Evolutionary conservation across 768 basidiomycete genomes (phyloP), one percentile per base, ranked within the genome.

Genomic region (Hypsizygus marmoreus): DNA sequence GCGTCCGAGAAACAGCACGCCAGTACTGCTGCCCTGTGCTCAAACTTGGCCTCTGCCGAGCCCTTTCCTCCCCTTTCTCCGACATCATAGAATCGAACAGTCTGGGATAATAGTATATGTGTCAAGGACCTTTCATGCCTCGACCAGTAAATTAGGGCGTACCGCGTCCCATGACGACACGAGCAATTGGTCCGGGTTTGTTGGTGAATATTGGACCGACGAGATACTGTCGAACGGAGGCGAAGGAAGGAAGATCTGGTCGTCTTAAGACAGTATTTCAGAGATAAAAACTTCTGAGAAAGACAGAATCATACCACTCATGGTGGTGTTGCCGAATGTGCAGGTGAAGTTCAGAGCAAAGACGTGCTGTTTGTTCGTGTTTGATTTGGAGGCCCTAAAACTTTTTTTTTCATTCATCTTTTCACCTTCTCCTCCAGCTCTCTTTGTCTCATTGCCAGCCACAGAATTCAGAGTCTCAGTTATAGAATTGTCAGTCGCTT

Each of bases 141-240:
- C n/a, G n/a, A n/a, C 19, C 35, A 38, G 45, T 43, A 46, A 32
- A 14, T 19, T 34, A 4, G n/a, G n/a, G 55, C 71, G 22, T 57
- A 77, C 80, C 17, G 89, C 81, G 66, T 98, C 95, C 95, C 95
- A 98, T 49, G 89, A 87, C 10, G 91, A 82, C 13, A 89, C 90
- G 0, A 97, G 69, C 1, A 98, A 69, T 14, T 87, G 83, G 43
- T 87, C 76, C 2, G 93, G 85, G 62, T 88, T 80, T 3, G 76
- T 75, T 1, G 92, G 88, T 16, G 92, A 91, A 66, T 88, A 97
- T 24, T 80, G 76, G 22, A 97, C 70, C 29, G 82, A 76, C 2
- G 91, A 88, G 39, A 95, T 79, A 56, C 87, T 88, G 68, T 97
- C 93, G 55, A 91, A 86, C 0, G 92, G 92, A 0, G 91, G 83